Conservation (phyloP, 1,284 basidiomycete species). For the Ganoderma sinense region DNA sequence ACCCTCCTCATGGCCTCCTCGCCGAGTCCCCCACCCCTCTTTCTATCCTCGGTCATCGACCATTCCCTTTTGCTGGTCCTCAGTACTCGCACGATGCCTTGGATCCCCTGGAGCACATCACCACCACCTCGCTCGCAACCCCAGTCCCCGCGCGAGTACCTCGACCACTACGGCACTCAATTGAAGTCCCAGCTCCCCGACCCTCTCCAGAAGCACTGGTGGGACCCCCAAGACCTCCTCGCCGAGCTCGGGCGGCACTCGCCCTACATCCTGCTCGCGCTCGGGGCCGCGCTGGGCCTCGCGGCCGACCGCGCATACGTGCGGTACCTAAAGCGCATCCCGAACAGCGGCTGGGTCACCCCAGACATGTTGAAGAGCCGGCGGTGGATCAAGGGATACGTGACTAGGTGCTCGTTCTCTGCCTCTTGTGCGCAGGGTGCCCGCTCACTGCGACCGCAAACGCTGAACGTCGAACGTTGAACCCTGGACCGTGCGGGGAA, state of each 20-base stretch:
- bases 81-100: neutral
- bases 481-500: neutral
- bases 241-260: conserved; percentile 4
- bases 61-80: neutral
- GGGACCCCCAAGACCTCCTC: conserved; percentile 3
- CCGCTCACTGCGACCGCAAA: neutral
- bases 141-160: neutral
- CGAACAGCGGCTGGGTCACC: conserved; percentile 70
- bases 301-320: conserved; percentile 51
- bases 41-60: neutral
- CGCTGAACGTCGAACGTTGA: neutral
- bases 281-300: conserved; percentile 37
- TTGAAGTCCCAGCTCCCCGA: neutral
- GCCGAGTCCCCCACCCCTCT: neutral
- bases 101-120: neutral
- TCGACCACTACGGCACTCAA: neutral
- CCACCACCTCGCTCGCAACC: neutral
- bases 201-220: neutral
- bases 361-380: conserved; percentile 60
- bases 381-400: conserved; percentile 75
- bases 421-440: neutral
- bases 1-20: neutral
- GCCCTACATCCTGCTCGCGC: conserved; percentile 33
- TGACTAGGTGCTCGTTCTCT: conserved; percentile 62
- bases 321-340: conserved; percentile 67